Percentiles rank a stretch among this genome's conserved stretches.
Conservation (phyloP, 208 protist species). For the Trichomonas gallinae region DNA sequence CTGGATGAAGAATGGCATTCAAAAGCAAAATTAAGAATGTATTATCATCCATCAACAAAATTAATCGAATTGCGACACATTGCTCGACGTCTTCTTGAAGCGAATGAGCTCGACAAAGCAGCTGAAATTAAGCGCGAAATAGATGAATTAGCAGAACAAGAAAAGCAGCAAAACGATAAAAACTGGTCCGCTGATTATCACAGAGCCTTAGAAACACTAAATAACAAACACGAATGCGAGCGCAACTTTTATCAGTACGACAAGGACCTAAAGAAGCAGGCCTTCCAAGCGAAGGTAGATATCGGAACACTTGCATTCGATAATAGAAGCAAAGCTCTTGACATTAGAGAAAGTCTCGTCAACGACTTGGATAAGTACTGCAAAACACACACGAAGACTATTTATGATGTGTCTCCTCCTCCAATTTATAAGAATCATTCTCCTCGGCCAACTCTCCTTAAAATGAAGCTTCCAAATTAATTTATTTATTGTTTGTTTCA, state of each 20-base stretch:
- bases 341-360: not conserved
- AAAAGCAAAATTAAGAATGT: not conserved
- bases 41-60: not conserved
- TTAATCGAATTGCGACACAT: not conserved
- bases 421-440: too few relatives aligned
- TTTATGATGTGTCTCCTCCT: not conserved
- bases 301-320: not conserved
- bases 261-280: not conserved
- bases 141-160: not conserved
- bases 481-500: too few relatives aligned
- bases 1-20: not conserved
- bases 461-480: too few relatives aligned
- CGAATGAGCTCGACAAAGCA: not conserved
- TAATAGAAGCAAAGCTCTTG: not conserved
- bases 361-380: not conserved
- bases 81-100: not conserved
- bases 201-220: not conserved
- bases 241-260: not conserved
- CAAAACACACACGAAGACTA: not conserved
- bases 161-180: not conserved
- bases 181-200: not conserved
- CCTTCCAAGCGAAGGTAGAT: not conserved
- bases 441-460: too few relatives aligned
- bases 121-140: not conserved
- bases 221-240: not conserved